phyloP scores from a whole-genome alignment of 257 asterid genomes.

The Solanum sejunctum region DNA sequence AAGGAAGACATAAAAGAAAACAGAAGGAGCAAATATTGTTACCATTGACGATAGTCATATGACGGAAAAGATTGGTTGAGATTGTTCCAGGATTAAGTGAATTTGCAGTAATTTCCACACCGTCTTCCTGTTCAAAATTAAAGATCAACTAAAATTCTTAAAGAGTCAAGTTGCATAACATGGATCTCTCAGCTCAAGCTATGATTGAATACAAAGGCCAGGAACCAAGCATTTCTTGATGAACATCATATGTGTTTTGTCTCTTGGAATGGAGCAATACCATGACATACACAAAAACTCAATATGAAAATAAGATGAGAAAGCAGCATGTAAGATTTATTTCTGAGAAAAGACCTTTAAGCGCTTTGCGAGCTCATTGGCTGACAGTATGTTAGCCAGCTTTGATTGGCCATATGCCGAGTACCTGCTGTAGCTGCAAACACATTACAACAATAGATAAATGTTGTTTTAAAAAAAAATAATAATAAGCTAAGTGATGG shows the following conservation, averaged over 20 bases:
- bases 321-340: background rate
- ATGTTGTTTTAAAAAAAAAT: background rate
- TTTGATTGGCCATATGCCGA: constrained; percentile 81
- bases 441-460: background rate
- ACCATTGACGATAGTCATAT: constrained; percentile 43
- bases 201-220: background rate
- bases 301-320: background rate
- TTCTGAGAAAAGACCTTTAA: constrained; percentile 34
- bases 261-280: background rate
- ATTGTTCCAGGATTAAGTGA: constrained; percentile 78
- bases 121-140: constrained; percentile 55
- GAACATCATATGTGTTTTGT: background rate
- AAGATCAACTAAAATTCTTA: background rate
- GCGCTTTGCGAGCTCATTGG: constrained; percentile 50
- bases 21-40: background rate
- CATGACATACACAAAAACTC: background rate
- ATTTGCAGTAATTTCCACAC: constrained; percentile 58
- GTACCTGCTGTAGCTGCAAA: constrained; percentile 38
- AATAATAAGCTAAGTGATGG: too few species aligned
- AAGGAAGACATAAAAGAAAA: background rate
- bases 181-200: background rate
- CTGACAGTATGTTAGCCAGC: constrained; percentile 61
- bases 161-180: background rate
- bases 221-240: background rate
- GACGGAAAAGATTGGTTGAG: constrained; percentile 57